Evolutionary conservation across 1,139 yeast species (phyloP).

Genomic region (Candida sp.): DNA sequence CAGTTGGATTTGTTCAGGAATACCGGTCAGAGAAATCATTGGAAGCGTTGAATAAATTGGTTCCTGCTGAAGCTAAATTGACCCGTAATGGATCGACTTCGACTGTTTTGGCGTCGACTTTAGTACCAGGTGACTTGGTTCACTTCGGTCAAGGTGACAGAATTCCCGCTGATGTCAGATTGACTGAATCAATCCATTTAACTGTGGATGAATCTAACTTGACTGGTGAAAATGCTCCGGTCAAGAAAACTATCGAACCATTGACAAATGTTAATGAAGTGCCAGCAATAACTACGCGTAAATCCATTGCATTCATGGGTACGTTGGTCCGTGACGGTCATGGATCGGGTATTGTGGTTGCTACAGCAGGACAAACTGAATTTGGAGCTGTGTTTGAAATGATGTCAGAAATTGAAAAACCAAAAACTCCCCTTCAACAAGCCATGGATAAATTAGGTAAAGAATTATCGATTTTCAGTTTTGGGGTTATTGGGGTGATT

Average conservation of each 20-base stretch:
- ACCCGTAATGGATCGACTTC: constrained; percentile 76
- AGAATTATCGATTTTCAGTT: constrained; percentile 79
- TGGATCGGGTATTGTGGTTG: constrained; percentile 90
- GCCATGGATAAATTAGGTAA: constrained; percentile 95
- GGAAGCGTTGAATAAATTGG: constrained; percentile 86
- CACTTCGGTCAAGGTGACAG: constrained; percentile 89
- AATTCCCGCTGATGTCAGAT: constrained; percentile 89
- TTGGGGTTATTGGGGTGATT: constrained; percentile 80
- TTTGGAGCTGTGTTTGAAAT: constrained; percentile 88
- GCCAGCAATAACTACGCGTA: constrained; percentile 60
- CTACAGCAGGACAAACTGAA: constrained; percentile 83
- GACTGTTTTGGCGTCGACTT: constrained; percentile 75
- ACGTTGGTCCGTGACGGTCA: constrained; percentile 93
- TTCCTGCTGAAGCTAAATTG: constrained; percentile 91
- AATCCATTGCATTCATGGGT: constrained; percentile 89
- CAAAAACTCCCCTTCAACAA: constrained; percentile 91
- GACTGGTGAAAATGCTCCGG: constrained; percentile 93
- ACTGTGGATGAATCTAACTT: constrained; percentile 87
- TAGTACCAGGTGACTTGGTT: constrained; percentile 95
- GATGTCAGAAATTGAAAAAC: constrained; percentile 93
- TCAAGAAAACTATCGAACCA: constrained; percentile 50
- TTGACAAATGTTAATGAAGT: constrained; percentile 17
- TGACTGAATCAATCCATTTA: constrained; percentile 73
- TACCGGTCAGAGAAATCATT: constrained; percentile 90
- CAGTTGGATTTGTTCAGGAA: constrained; percentile 96